Evolutionary conservation across 768 basidiomycete species (phyloP).

Genomic region (Trametes villosa): DNA sequence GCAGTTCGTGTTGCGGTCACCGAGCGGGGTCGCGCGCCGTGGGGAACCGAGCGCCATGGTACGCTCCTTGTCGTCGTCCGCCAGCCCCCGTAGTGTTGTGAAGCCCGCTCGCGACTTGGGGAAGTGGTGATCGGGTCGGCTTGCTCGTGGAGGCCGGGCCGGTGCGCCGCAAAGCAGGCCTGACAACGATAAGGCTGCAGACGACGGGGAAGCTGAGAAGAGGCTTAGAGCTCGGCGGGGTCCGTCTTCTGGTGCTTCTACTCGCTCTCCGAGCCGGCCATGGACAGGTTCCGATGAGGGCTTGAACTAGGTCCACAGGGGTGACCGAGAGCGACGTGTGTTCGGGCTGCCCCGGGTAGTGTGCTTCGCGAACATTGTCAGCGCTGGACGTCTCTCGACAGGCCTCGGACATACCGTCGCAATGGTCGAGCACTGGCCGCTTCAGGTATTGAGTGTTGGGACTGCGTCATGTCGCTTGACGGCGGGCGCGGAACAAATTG

Average conservation of each 20-base stretch:
- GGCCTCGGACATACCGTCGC: no score
- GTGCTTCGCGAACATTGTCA: no score
- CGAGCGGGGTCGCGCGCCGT: slow-evolving; percentile 46
- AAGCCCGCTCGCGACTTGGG: slow-evolving; percentile 54
- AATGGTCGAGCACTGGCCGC: no score
- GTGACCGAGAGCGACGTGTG: slow-evolving; percentile 30
- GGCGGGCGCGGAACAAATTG: no score
- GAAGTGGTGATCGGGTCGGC: slow-evolving; percentile 72
- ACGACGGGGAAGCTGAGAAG: slow-evolving; percentile 35
- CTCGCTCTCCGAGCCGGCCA: slow-evolving; percentile 72
- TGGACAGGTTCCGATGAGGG: slow-evolving; percentile 25
- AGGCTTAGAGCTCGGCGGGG: slow-evolving; percentile 65
- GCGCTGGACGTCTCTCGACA: no score
- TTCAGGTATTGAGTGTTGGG: no score
- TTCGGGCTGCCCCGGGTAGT: no score
- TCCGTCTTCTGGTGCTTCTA: slow-evolving; percentile 92
- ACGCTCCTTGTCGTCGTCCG: slow-evolving; percentile 69
- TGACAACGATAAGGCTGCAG: slow-evolving; percentile 15
- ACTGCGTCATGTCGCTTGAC: no score
- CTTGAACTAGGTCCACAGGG: slow-evolving; percentile 33
- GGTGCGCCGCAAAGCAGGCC: slow-evolving; percentile 18
- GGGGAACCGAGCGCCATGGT: slow-evolving; percentile 33
- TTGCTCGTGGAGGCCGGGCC: slow-evolving; percentile 58
- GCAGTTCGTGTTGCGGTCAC: slow-evolving; percentile 69
- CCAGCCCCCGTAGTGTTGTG: slow-evolving; percentile 62